phyloP scores from a whole-genome alignment of 2,329 filamentous ascomycete genomes.

The Fusarium transvaalense region DNA sequence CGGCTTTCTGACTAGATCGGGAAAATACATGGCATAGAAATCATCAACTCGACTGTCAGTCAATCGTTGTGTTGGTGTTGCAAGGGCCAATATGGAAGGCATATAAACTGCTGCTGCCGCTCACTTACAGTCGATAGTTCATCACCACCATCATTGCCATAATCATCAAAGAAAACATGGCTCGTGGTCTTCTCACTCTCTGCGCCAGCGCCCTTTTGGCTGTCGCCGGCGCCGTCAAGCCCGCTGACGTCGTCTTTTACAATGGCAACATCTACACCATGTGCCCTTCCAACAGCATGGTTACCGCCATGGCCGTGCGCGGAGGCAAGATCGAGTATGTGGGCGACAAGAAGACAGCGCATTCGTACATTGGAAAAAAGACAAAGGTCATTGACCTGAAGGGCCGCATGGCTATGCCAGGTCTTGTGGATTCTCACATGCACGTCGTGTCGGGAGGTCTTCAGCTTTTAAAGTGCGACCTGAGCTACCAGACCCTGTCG shows the following conservation, averaged over 20 bases:
- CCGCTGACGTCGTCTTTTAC: constrained; percentile 41
- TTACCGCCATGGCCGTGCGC: constrained; percentile 39
- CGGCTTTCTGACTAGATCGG: constrained; percentile 1
- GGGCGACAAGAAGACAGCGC: constrained; percentile 34
- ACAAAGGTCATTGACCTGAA: constrained; percentile 47
- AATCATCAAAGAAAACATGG: constrained; percentile 15
- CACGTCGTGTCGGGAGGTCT: constrained; percentile 44
- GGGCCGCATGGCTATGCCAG: constrained; percentile 50
- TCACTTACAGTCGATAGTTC: background rate
- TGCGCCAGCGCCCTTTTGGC: constrained; percentile 32
- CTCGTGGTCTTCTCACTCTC: constrained; percentile 34
- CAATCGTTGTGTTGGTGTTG: background rate
- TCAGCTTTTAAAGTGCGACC: constrained; percentile 46
- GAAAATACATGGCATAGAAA: background rate
- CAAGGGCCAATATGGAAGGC: background rate
- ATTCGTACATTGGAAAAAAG: constrained; percentile 42
- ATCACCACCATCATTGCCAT: constrained; percentile 11
- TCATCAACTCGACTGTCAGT: background rate
- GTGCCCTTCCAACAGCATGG: constrained; percentile 22
- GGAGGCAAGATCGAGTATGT: constrained; percentile 42
- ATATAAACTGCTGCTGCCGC: constrained; percentile 1
- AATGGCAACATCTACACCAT: constrained; percentile 50
- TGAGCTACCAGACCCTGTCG: constrained; percentile 46
- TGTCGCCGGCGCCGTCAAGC: constrained; percentile 4
- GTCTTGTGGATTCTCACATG: constrained; percentile 49